Base-by-base conservation (phyloP, 2,329 filamentous ascomycete genomes). In the Penicillium italicum region DNA sequence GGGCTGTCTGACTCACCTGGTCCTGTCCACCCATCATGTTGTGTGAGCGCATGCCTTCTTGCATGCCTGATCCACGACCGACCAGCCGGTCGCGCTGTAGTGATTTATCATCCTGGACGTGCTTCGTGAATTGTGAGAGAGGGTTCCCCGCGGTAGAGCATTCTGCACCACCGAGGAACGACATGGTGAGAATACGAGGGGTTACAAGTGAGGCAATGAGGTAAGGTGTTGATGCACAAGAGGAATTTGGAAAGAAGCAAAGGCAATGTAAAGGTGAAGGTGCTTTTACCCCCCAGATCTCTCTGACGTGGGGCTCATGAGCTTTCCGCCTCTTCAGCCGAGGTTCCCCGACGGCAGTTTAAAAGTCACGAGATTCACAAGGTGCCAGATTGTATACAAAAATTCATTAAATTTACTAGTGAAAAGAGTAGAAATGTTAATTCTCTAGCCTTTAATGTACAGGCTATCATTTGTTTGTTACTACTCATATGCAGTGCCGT, bases 61-160 rank as follows among this genome's bases (percentile, higher is more conserved):
- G 82, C 68, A 88, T 79, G 8, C 83, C 86, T 41, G 89, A 87
- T 0, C 85, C 86, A 62, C 87, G 81, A 60, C 90, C 90, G 57
- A 90, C 86, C 59, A 97, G 80, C 57, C 94, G 85, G 75, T 99
- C 94, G 68, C 92, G 84, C 77, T 97, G 94, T 55, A 97, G 80
- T 55, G 90, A 94, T 77, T 92, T 96, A 79, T 99, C 94, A 82
- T 96, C 91, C 71, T 95, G 90, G 55, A 94, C 90, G 75, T 97
- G 92, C 77, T 99, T 99, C 62, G 92, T 91, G 74, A 99, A 96
- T 80, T 97, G 94, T 72, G 90, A 93, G 68, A 99, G 86, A 55
- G 95, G 94, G 76, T 99, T 99, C 70, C 88, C 91, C 62, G 90
- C 91, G 59, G 94, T 95, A 54, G 93, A 97, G 82, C 94, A 99